Conservation (phyloP, 805 yeast genomes). For the Vanderwaltozyma polyspora region DNA sequence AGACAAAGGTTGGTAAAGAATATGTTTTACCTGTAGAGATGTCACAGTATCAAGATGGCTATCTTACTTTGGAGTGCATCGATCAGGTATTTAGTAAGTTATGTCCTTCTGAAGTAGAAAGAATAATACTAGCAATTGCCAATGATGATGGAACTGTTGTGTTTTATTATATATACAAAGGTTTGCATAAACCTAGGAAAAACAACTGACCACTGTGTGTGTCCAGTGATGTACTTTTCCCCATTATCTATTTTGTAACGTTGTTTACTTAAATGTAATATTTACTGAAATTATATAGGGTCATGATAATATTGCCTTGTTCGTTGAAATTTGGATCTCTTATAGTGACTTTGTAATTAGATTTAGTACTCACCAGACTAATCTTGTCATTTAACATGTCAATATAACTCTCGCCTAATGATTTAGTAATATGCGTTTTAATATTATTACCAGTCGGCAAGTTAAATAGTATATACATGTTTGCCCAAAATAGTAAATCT, state of each 20-base stretch:
- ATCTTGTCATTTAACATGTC: conserved; percentile 4
- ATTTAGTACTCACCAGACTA: conserved; percentile 2
- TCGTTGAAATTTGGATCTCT: conserved; percentile 19
- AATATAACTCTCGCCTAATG: conserved; percentile 8
- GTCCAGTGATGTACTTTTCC: not conserved
- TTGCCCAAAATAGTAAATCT: conserved; percentile 18
- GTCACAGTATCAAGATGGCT: conserved; percentile 17
- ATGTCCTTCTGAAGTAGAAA: conserved; percentile 19
- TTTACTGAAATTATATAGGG: conserved; percentile 15
- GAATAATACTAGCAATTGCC: conserved; percentile 44
- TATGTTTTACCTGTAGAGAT: conserved; percentile 23
- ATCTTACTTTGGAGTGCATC: conserved; percentile 17
- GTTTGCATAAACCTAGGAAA: conserved; percentile 52
- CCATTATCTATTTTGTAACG: not conserved
- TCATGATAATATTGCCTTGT: conserved; percentile 22
- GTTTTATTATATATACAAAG: conserved; percentile 58
- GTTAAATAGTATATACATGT: conserved; percentile 15
- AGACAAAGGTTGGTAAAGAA: conserved; percentile 7
- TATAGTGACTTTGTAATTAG: not conserved
- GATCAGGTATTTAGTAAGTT: conserved; percentile 13
- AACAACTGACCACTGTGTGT: conserved; percentile 24
- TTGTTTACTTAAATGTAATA: no score
- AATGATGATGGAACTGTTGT: conserved; percentile 61
- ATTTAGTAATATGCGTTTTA: conserved; percentile 7
- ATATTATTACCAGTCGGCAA: conserved; percentile 18